Percentiles rank a stretch among this genome's conserved stretches.
Conservation (phyloP, 495 filamentous ascomycete species). For the Tuber brumale region DNA sequence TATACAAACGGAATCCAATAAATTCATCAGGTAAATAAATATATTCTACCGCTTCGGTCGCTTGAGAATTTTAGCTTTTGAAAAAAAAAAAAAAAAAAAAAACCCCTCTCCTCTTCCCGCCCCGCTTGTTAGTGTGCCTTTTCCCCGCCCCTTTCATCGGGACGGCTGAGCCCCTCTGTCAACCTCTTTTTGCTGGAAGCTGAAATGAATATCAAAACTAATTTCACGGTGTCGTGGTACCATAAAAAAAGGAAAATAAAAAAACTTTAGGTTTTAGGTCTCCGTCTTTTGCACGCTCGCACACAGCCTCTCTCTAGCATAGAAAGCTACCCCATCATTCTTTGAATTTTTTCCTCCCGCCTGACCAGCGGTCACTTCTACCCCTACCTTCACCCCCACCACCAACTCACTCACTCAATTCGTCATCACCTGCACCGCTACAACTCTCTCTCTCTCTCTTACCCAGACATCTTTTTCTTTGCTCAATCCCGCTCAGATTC, state of each 20-base stretch:
- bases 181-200: not conserved
- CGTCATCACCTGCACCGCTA: not conserved
- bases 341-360: slow-evolving; percentile 20
- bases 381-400: not conserved
- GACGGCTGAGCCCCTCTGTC: not conserved
- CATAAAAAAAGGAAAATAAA: not conserved
- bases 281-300: not conserved
- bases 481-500: not conserved
- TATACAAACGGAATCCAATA: not conserved
- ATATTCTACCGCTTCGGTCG: not conserved
- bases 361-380: slow-evolving; percentile 10
- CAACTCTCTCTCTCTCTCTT: not conserved
- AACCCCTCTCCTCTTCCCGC: not conserved
- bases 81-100: too few relatives aligned
- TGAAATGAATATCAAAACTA: not conserved
- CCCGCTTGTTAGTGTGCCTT: not conserved
- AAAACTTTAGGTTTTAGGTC: not conserved
- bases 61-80: not conserved
- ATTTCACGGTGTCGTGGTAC: not conserved
- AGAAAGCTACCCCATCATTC: slow-evolving; percentile 4
- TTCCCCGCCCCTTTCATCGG: not conserved
- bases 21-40: slow-evolving; percentile 4
- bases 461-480: not conserved
- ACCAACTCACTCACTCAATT: not conserved
- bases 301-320: not conserved